Base-by-base conservation (phyloP, 1,284 basidiomycete species). In the Ceratobasidium sp. region DNA sequence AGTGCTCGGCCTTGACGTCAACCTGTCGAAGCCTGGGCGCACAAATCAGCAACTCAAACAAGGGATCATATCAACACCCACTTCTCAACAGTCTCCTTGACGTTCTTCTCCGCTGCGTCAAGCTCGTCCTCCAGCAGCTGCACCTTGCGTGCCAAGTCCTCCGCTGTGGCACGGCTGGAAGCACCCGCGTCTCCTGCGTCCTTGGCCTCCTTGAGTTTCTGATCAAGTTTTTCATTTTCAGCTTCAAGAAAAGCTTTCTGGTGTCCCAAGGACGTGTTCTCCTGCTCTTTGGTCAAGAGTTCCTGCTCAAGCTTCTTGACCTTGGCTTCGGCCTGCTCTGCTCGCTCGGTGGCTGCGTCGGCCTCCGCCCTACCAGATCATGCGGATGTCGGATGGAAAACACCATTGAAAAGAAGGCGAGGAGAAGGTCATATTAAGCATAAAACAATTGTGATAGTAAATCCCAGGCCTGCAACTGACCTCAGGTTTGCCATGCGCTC, bases 1-100 rank as follows among this genome's bases (percentile, higher is more conserved):
- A 98, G 86, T 98, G 95, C 84, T 99, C 98, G 27, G 98, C 96
- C 86, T 98, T 98, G 84, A 99, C 93, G 82, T 99, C 98, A 74
- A 97, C 95, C 82, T 98, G 95, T 78, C 98, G 89, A 79, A 99
- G 88, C 83, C 96, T 98, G 80, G 34, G 61, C 24, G 16, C 6
- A 8, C 27, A 37, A 51, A 56, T 74, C 53, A 74, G 74, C 79
- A 78, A 68, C 62, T 37, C 75, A 34, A 76, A 75, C 51, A 49
- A 27, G 24, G 19, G 34, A 31, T n/a, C 24, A 48, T 31, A 66
- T 39, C 43, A 39, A 27, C 59, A 87, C 94, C 80, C 81, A 98
- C 97, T 97, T 98, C 84, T 98, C 98, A 39, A 94, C 93, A 1
- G 95, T 96, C 81, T 99, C 97, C 84, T 97, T 96, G 78, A 96